Evolutionary conservation across 2,329 filamentous ascomycete species (phyloP).

Genomic region (Fusarium robinianum): DNA sequence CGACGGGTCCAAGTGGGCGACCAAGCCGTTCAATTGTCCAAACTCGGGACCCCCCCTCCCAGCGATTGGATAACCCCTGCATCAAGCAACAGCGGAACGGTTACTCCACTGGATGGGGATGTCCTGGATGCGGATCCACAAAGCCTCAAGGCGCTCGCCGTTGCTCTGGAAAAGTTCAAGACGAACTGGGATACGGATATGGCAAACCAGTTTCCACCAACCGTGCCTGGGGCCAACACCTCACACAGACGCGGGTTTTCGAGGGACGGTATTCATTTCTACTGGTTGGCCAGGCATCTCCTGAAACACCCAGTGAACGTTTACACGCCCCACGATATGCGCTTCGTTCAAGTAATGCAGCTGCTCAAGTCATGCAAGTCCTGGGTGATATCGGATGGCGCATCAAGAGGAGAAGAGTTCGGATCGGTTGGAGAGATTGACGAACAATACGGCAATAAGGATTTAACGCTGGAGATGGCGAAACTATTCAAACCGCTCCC

Average conservation of each 20-base stretch:
- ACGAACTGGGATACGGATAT: conserved; percentile 72
- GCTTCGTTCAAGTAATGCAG: conserved; percentile 64
- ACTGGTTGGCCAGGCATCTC: conserved; percentile 70
- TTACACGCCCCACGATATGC: conserved; percentile 59
- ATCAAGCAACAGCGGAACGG: conserved; percentile 49
- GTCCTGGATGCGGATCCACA: conserved; percentile 49
- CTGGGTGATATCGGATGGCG: conserved; percentile 67
- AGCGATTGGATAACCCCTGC: conserved; percentile 59
- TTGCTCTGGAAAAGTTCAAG: conserved; percentile 74
- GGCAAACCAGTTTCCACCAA: conserved; percentile 65
- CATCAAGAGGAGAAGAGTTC: conserved; percentile 66
- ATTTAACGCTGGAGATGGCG: conserved; percentile 72
- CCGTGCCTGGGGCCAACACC: conserved; percentile 51
- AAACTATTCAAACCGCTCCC: conserved; percentile 68
- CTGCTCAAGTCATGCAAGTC: conserved; percentile 62
- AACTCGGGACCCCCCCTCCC: conserved; percentile 60
- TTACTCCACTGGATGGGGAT: conserved; percentile 50
- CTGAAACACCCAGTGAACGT: conserved; percentile 60
- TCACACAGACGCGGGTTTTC: conserved; percentile 69
- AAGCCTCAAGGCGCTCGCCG: conserved; percentile 53
- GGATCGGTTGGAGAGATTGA: conserved; percentile 72
- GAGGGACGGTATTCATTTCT: conserved; percentile 73
- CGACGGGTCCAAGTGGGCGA: conserved; percentile 49
- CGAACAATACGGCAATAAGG: conserved; percentile 64
- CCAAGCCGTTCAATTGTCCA: conserved; percentile 41